Evolutionary conservation across 176 grass and related monocot genomes (phyloP), one percentile per base, ranked within the genome.

Genomic region (Triticum urartu): DNA sequence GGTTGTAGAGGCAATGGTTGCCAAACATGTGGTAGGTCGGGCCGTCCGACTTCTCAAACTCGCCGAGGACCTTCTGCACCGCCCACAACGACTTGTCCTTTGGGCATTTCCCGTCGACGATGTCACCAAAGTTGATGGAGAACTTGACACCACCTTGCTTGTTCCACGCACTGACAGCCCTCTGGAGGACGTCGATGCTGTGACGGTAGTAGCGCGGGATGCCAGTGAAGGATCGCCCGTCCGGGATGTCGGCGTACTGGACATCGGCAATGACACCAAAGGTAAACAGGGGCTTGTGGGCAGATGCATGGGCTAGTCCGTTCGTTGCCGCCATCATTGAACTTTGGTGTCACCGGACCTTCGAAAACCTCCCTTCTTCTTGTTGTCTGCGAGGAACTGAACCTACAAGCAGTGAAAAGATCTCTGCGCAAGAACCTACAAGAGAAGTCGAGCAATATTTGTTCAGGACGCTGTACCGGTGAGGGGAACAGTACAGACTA

Each of bases 1-100:
- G 93, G 71, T 98, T 98, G 77, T 98, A 98, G 10, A 98, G 96
- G 88, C 96, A 98, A 64, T 98, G 96, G 71, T 98, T 98, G 50
- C 96, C 96, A 48, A 98, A 82, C 93, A 98, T 98, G 90, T 98
- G 96, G 61, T 98, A 98, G 25, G 89, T 81, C 8, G 90, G 88
- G 12, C 93, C 92, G 10, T 92, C 54, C 15, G 95, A 94, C 43
- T 86, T 94, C 13, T 94, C 87, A 63, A 98, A 98, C 45, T 98
- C 96, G 5, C 81, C 42, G 3, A 98, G 64, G 26, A 98, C 90
- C 77, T 95, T 95, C 68, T 95, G 79, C 68, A 95, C 81, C 0
- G 91, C 73, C 33, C 63, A 86, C 58, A 94, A 64, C 0, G 91
- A 95, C 75, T 94, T 88, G 43, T 89, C 66, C 84, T 92, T 98